phyloP scores from a whole-genome alignment of 1,284 basidiomycete genomes.

The Microbotryum scabiosae region DNA sequence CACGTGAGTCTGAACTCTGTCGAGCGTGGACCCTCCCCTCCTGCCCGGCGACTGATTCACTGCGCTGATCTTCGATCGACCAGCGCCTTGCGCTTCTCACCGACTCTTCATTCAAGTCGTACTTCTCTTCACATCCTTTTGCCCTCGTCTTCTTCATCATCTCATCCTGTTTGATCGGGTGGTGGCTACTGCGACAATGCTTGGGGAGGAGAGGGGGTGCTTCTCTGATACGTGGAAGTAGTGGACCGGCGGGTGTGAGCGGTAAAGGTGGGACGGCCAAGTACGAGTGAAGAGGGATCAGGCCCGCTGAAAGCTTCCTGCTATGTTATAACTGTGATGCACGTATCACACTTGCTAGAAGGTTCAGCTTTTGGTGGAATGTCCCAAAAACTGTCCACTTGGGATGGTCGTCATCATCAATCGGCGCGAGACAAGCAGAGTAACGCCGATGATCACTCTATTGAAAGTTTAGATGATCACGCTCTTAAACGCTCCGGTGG shows the following conservation, averaged over 20 bases:
- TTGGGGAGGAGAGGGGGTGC: constrained; percentile 20
- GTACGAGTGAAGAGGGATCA: not conserved
- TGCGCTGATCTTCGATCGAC: constrained; percentile 21
- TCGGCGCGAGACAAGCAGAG: too few species aligned
- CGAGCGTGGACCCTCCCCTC: not conserved
- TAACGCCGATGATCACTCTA: too few species aligned
- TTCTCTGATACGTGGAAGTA: too few species aligned
- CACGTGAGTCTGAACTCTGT: constrained; percentile 24
- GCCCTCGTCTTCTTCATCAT: constrained; percentile 36
- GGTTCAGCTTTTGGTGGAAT: too few species aligned
- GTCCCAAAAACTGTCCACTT: too few species aligned
- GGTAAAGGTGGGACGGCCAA: not conserved
- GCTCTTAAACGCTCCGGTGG: too few species aligned
- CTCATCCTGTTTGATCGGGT: constrained; percentile 33
- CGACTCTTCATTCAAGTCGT: not conserved
- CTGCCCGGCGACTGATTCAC: constrained; percentile 8
- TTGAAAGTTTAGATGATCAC: too few species aligned
- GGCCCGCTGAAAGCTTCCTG: too few species aligned
- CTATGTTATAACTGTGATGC: too few species aligned
- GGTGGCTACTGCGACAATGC: constrained; percentile 36
- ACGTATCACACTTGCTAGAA: too few species aligned
- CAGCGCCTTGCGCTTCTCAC: not conserved
- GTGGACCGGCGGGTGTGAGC: too few species aligned
- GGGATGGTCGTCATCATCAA: too few species aligned
- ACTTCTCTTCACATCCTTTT: constrained; percentile 35